Evolutionary conservation across 176 grass and related monocot species (phyloP), one percentile per base, ranked within the genome.

Genomic region (Lolium perenne): DNA sequence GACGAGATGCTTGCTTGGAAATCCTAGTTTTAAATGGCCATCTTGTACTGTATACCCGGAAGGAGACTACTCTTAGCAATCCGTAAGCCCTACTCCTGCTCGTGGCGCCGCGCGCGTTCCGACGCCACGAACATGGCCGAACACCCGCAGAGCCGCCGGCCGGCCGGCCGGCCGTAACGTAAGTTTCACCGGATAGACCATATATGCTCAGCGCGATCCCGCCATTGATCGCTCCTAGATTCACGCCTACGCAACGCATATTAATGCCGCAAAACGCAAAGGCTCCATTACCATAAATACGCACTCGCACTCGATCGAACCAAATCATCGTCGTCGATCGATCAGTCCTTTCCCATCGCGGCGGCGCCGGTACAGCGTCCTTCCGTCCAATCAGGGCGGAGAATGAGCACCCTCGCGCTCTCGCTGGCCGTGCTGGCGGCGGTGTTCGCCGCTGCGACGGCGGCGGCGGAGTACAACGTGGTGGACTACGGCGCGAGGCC

Each of bases 401-500:
- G 11, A 35, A 75, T 82, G 89, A 20, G 38, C 55, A 45, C 7
- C 46, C 35, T 85, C 12, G 10, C 25, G n/a, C 48, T 81, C 10
- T 55, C 59, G 15, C 74, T 72, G 50, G 16, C 15, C 14, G 53
- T 21, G 35, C 6, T 17, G 8, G 14, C 46, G 21, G 12, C 71
- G 21, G 1, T 67, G 57, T 4, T 43, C 9, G 14, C 29, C 60
- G 21, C 60, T 12, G 29, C 48, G 5, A 3, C 22, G 20, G 45
- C 53, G 22, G 76, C 12, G 43, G 74, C 58, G 22, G 88, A 74
- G 82, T 92, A 86, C 87, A 92, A 55, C 55, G 78, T 95, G 9
- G 62, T 88, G 47, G 79, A 81, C 86, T 95, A 86, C 51, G 90
- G 93, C 14, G 93, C 93, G 38, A 65, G 68, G 51, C 67, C 88